Conservation (phyloP, 208 protist species). For the Trypanosoma rangeli region DNA sequence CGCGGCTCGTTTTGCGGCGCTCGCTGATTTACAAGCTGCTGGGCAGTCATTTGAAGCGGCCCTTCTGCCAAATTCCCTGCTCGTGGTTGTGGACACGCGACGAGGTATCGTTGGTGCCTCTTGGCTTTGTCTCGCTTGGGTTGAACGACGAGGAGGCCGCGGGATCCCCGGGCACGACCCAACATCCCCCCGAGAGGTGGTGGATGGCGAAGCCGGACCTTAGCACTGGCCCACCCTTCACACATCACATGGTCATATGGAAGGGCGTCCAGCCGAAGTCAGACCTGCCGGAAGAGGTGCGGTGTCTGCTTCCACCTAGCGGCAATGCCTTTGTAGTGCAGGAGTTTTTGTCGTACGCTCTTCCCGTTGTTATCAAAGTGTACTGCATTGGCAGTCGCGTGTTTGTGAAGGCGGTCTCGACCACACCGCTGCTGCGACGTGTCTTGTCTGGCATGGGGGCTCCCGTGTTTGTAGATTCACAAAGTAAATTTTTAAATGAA, state of each 20-base stretch:
- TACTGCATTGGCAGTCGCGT: constrained; percentile 67
- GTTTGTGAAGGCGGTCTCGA: constrained; percentile 62
- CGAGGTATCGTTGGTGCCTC: not conserved
- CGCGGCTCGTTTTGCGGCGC: constrained; percentile 53
- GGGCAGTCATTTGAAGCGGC: constrained; percentile 27
- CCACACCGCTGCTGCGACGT: constrained; percentile 39
- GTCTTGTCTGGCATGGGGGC: not conserved
- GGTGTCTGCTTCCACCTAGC: constrained; percentile 39
- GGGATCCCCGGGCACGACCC: constrained; percentile 13
- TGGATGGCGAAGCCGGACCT: constrained; percentile 85
- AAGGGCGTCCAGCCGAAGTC: not conserved
- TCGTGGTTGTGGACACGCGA: constrained; percentile 53
- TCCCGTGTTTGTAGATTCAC: constrained; percentile 64
- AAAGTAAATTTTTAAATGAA: constrained; percentile 33
- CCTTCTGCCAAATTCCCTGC: constrained; percentile 44
- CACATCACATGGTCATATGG: constrained; percentile 82
- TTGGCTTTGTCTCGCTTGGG: constrained; percentile 25
- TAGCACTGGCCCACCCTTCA: constrained; percentile 66
- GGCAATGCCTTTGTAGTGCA: constrained; percentile 60
- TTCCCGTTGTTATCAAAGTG: constrained; percentile 85
- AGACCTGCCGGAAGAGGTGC: constrained; percentile 34
- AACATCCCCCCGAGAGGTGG: constrained; percentile 32
- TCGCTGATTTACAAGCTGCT: constrained; percentile 50
- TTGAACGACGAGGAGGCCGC: not conserved
- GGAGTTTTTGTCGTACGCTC: constrained; percentile 53